phyloP scores from a whole-genome alignment of 2,329 filamentous ascomycete species.

The Bipolaris zeicola region DNA sequence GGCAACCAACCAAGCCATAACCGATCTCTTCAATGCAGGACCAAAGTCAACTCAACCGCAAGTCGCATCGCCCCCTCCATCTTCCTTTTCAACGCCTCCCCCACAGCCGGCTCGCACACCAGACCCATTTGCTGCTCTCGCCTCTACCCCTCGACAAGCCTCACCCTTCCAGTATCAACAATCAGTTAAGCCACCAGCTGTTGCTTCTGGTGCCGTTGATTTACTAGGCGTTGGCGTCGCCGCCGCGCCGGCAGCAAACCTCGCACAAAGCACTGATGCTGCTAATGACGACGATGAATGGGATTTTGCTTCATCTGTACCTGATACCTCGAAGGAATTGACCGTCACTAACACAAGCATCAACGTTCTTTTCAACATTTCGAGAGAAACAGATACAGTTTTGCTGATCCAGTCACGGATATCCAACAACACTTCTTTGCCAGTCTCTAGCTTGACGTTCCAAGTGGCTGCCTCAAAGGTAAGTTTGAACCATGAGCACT shows the following conservation, averaged over 20 bases:
- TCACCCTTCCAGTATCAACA: slow-evolving; percentile 58
- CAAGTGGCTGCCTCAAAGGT: slow-evolving; percentile 95
- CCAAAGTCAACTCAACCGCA: slow-evolving; percentile 45
- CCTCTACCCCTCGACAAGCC: slow-evolving; percentile 58
- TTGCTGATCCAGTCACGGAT: slow-evolving; percentile 79
- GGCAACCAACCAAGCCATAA: slow-evolving; percentile 57
- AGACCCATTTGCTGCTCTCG: slow-evolving; percentile 67
- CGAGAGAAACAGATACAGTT: slow-evolving; percentile 60
- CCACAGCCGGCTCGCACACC: slow-evolving; percentile 45
- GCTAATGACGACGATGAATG: slow-evolving; percentile 95
- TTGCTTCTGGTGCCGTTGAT: slow-evolving; percentile 40
- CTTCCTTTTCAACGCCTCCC: slow-evolving; percentile 44
- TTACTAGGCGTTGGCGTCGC: slow-evolving; percentile 44
- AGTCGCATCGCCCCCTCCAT: slow-evolving; percentile 55
- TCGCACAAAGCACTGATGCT: slow-evolving; percentile 38
- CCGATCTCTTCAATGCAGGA: slow-evolving; percentile 63
- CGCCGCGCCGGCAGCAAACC: slow-evolving; percentile 31
- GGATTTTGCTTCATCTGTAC: slow-evolving; percentile 88
- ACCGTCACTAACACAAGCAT: slow-evolving; percentile 73
- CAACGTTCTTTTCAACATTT: slow-evolving; percentile 74
- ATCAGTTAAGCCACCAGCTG: slow-evolving; percentile 45
- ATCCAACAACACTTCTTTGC: slow-evolving; percentile 75
- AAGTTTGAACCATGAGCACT: slow-evolving; percentile 1
- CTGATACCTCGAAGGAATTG: slow-evolving; percentile 69
- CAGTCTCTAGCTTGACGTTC: slow-evolving; percentile 81